Conservation (phyloP, 345 rosid species). For the Eutrema heterophyllum region DNA sequence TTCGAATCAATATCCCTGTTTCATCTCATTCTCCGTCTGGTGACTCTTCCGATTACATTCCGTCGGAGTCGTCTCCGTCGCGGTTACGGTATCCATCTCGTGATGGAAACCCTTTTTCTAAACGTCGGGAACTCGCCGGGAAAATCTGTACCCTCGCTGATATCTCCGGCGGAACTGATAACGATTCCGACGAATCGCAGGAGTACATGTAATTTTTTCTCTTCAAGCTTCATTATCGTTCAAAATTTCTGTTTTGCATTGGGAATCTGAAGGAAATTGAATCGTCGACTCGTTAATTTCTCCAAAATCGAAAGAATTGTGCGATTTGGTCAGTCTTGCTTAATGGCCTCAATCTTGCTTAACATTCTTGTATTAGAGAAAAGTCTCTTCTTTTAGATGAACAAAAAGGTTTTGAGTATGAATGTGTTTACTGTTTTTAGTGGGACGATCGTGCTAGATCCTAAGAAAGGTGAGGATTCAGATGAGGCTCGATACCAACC, state of each 20-base stretch:
- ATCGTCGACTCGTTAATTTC: too few species aligned
- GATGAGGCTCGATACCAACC: not conserved
- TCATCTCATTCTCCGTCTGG: conserved; percentile 33
- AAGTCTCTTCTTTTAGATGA: not conserved
- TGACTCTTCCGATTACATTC: conserved; percentile 28
- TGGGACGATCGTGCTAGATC: conserved; percentile 61
- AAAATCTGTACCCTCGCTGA: conserved; percentile 47
- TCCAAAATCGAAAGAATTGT: too few species aligned
- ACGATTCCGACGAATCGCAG: conserved; percentile 47
- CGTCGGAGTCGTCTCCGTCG: not conserved
- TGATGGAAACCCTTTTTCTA: conserved; percentile 38
- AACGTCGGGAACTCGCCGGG: conserved; percentile 31
- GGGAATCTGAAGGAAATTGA: not conserved
- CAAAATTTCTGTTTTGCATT: not conserved
- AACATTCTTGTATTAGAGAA: too few species aligned
- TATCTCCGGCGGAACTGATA: conserved; percentile 25
- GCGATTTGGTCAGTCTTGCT: too few species aligned
- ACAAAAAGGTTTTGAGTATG: not conserved
- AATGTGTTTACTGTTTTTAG: conserved; percentile 29
- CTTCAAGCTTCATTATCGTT: not conserved
- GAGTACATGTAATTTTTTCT: not conserved
- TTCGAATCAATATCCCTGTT: not conserved
- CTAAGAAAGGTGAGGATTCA: conserved; percentile 33
- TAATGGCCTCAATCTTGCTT: not conserved
- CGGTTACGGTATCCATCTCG: conserved; percentile 39